Evolutionary conservation across 208 protist species (phyloP), one percentile per base, ranked within the genome.

Genomic region (Tritrichomonas musculus): DNA sequence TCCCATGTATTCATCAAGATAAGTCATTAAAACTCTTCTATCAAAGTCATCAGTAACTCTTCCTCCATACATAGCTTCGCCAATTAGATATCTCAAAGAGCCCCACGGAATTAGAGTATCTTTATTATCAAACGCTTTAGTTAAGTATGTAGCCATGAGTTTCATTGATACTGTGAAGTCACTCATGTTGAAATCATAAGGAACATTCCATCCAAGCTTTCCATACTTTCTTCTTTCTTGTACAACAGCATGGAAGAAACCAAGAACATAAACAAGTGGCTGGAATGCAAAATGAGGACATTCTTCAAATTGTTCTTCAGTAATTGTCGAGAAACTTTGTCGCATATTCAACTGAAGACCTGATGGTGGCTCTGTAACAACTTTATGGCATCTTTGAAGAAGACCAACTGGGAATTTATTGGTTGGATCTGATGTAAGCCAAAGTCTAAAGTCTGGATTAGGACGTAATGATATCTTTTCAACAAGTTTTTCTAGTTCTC

Each of bases 151-250:
- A 92, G 97, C 96, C 14, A 99, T 93, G 30, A 99, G 95, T 96
- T 93, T 96, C 95, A 99, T 97, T n/a, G 98, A 99, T 22, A 99
- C 97, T 36, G 96, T 96, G 95, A 99, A 99, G 95, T 99, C 98
- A 22, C 97, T 99, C 95, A 99, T 98, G 96, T 99, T 99, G 96
- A 99, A 99, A 95, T 99, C 98, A 95, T 99, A 99, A 9, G 97
- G 92, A 75, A 99, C 97, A 95, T 99, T 99, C 98, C 98, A 99
- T 39, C 98, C 98, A 20, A 96, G 69, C 94, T 97, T 97, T 57
- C 96, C 96, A 55, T 95, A 97, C 93, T 96, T 96, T 44, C 94
- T 82, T 39, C 96, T 93, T 96, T 99, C 98, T 95, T 99, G 98
- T 82, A 99, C 97, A 22, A 99, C 98, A 0, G 98, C 98, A 95